phyloP scores from a whole-genome alignment of 163 green algal genomes.

The Chloromonas sp. region DNA sequence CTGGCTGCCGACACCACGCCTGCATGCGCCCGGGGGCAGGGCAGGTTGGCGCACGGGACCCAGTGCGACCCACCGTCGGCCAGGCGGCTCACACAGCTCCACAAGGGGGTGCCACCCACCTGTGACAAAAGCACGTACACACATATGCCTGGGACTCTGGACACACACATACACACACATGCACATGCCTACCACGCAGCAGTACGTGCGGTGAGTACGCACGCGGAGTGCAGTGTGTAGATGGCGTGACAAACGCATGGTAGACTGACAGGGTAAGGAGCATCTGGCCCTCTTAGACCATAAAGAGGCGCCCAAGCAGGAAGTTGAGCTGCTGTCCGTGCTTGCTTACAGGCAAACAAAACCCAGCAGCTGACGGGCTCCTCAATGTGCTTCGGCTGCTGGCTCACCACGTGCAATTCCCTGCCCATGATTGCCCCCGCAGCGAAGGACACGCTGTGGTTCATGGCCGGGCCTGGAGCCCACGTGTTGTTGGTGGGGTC shows the following conservation, averaged over 20 bases:
- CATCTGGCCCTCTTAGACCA: neutral
- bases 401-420: slow-evolving; percentile 12
- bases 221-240: neutral
- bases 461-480: slow-evolving; percentile 18
- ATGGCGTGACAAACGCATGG: neutral
- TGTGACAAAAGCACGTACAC: neutral
- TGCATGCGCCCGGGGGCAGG: neutral
- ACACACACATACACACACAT: neutral
- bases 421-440: neutral
- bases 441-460: slow-evolving; percentile 20
- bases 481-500: slow-evolving; percentile 27
- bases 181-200: neutral
- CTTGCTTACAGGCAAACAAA: too few relatives aligned
- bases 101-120: slow-evolving; percentile 13
- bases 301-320: neutral
- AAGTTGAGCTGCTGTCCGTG: too few relatives aligned
- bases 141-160: neutral
- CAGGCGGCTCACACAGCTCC: slow-evolving; percentile 6
- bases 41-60: neutral
- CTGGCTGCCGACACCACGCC: neutral
- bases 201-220: neutral
- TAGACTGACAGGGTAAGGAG: neutral
- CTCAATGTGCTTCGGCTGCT: too few relatives aligned
- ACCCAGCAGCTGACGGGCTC: too few relatives aligned
- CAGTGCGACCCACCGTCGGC: slow-evolving; percentile 3